These are phyloP conservation scores for Tieghemiomyces parasiticus DNA, from an alignment of 192 early-diverging fungal genomes.

Conservation along the genomic window DNA sequence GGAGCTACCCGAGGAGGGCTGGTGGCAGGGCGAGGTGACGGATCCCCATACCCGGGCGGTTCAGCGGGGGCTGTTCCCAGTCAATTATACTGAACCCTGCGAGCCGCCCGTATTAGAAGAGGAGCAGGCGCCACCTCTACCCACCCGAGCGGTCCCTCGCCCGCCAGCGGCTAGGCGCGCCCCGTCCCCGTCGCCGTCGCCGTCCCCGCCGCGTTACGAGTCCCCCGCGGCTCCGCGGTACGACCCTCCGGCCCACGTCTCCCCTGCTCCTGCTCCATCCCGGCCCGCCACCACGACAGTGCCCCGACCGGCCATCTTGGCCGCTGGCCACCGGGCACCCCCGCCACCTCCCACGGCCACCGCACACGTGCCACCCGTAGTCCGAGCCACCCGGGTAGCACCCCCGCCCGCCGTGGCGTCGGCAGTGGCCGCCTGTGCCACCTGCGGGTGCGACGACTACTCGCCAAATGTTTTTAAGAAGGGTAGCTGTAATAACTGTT, in stretches of 20 bases:
- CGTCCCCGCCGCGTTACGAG: not conserved
- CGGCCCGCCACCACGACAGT: conserved; percentile 12
- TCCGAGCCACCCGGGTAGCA: not conserved
- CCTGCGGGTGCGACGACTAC: conserved; percentile 64
- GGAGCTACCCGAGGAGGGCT: conserved; percentile 73
- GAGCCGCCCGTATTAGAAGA: conserved; percentile 20
- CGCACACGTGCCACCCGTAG: not conserved
- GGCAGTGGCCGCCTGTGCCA: conserved; percentile 21
- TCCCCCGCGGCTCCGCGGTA: not conserved
- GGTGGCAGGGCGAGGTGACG: conserved; percentile 83
- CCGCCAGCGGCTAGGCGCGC: conserved; percentile 9
- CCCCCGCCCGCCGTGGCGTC: not conserved
- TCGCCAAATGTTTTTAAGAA: conserved; percentile 57
- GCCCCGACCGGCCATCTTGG: not conserved
- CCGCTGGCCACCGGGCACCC: not conserved
- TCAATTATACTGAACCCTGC: conserved; percentile 64
- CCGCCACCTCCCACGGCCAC: not conserved
- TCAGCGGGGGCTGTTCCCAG: conserved; percentile 77
- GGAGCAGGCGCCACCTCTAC: conserved; percentile 14
- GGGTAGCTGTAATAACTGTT: conserved; percentile 69
- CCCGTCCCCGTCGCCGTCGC: not conserved
- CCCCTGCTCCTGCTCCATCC: conserved; percentile 20
- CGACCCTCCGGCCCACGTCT: conserved; percentile 17
- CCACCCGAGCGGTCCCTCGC: conserved; percentile 1
- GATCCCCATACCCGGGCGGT: conserved; percentile 32